Percentiles rank a stretch among this genome's conserved stretches.
Evolutionary conservation across 2,329 filamentous ascomycete species (phyloP).

Genomic region (Beauveria sp.): DNA sequence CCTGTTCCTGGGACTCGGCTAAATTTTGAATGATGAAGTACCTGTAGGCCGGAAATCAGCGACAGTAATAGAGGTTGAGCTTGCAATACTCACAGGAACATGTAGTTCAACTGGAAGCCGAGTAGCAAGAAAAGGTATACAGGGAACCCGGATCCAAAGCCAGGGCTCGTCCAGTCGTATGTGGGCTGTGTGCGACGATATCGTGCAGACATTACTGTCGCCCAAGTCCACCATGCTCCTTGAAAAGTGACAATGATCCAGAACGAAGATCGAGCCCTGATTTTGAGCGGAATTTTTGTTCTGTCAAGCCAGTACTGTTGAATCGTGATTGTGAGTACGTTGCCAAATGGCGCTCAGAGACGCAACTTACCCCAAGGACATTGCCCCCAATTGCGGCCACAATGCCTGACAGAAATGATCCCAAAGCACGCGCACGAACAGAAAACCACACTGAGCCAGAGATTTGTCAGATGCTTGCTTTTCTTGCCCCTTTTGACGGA

Average conservation of each 20-base stretch:
- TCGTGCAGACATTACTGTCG: conserved; percentile 54
- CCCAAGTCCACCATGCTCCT: conserved; percentile 68
- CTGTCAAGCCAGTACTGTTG: conserved; percentile 49
- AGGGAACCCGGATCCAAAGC: conserved; percentile 59
- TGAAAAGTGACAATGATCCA: conserved; percentile 47
- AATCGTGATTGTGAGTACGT: conserved; percentile 7
- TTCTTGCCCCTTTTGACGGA: too few relatives aligned
- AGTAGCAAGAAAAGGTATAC: conserved; percentile 60
- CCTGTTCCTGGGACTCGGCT: conserved; percentile 51
- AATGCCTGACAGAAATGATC: conserved; percentile 62
- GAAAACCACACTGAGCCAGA: conserved; percentile 52
- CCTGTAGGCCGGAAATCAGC: conserved; percentile 23
- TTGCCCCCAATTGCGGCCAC: conserved; percentile 60
- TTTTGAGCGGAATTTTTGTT: conserved; percentile 44
- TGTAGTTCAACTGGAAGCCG: conserved; percentile 66
- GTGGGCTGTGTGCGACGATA: conserved; percentile 50
- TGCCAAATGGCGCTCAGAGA: not conserved
- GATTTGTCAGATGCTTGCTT: not conserved
- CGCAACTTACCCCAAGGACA: conserved; percentile 46
- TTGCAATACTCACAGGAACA: conserved; percentile 48
- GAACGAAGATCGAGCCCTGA: conserved; percentile 48
- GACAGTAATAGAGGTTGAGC: not conserved
- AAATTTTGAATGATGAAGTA: conserved; percentile 66
- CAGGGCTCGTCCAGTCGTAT: conserved; percentile 57
- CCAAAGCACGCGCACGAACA: conserved; percentile 60